Base-by-base conservation (phyloP, 768 basidiomycete species). In the Tephrocybe sp. region DNA sequence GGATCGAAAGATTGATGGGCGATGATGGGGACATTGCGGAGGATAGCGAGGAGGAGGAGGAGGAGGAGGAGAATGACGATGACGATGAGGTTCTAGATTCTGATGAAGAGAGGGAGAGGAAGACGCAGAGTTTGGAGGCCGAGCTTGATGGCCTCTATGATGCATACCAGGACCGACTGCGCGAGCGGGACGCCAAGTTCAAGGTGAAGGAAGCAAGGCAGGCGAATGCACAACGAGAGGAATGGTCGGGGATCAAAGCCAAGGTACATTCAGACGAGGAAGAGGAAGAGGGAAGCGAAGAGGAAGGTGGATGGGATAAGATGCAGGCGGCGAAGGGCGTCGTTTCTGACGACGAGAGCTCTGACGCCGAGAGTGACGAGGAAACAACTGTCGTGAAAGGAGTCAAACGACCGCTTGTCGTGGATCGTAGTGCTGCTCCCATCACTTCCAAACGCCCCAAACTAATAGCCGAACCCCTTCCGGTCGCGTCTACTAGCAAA, bases 141-240 rank as follows among this genome's bases (percentile, higher is more conserved):
- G 89, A 93, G 59, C 71, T 99, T 50, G 94, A 98, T 61, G 83
- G 79, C 5, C 68, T 98, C 58, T 98, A 99, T 69, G 85, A 93
- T 55, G 78, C 83, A 15, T 99, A 97, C 68, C 86, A 82, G 63
- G 82, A 86, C 47, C 76, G 87, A 51, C 69, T 92, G 71, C 77
- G 80, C 52, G 92, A 94, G 65, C 77, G 85, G 51, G 94, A 98
- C 64, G 79, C 87, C 15, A 98, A 96, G 69, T 91, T 78, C 70
- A 90, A 82, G 63, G 92, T 87, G 26, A 84, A 84, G 67, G 86
- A 94, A 64, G 81, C 85, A 6, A 75, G 92, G 51, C 72, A 78
- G 60, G 84, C 82, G 65, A 84, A 87, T 60, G 81, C 83, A 53
- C 82, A 85, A 54, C 77, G 83, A 30, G 90, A 88, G 55, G 88